Percentiles rank a stretch among this genome's conserved stretches.
Evolutionary conservation across 108 stramenopile species (phyloP).

Genomic region (Phaeodactylum tricornutum): DNA sequence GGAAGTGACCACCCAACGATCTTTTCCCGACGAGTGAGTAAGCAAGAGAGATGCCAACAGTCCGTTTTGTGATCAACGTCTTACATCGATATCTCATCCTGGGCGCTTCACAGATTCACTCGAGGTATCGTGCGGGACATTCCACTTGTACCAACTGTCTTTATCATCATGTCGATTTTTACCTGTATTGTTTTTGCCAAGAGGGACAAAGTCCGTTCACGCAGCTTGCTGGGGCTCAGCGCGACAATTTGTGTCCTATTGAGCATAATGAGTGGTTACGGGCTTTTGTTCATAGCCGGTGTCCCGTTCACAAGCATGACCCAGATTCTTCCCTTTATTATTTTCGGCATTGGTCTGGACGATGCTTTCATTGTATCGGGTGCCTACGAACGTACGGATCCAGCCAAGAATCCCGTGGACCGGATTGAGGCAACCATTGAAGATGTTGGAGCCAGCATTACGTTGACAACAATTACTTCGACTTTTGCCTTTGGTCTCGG

Average conservation of each 20-base stretch:
- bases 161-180: constrained; percentile 13
- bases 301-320: constrained; percentile 19
- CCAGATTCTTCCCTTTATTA: constrained; percentile 10
- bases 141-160: constrained; percentile 5
- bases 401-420: not conserved
- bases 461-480: constrained; percentile 20
- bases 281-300: constrained; percentile 16
- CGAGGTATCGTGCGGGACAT: not conserved
- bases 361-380: constrained; percentile 18
- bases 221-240: constrained; percentile 8
- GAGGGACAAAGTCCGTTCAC: constrained; percentile 11
- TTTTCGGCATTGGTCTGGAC: constrained; percentile 22
- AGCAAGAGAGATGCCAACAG: too few relatives aligned
- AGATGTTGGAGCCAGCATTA: constrained; percentile 14
- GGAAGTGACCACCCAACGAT: too few relatives aligned
- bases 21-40: too few relatives aligned
- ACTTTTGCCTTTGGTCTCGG: constrained; percentile 18
- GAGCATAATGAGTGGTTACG: constrained; percentile 7
- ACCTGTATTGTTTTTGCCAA: constrained; percentile 8
- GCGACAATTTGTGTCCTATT: constrained; percentile 12
- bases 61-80: too few relatives aligned
- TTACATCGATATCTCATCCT: too few relatives aligned
- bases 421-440: constrained; percentile 18
- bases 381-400: constrained; percentile 6
- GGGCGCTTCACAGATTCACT: not conserved